Evolutionary conservation across 2,329 filamentous ascomycete species (phyloP), one percentile per base, ranked within the genome.

Genomic region (Exophiala oligosperma): DNA sequence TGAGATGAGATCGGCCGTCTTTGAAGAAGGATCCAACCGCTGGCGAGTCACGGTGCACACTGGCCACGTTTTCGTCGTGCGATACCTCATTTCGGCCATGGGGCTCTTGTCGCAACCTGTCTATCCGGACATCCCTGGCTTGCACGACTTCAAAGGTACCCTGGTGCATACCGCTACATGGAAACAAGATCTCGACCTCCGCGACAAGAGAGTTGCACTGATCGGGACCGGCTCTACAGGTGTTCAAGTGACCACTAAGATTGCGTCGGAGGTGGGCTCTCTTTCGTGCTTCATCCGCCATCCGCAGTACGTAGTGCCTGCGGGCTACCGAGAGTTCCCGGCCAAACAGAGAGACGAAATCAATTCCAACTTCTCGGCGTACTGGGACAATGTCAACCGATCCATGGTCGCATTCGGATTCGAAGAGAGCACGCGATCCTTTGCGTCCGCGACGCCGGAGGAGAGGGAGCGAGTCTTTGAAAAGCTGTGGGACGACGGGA

Each of bases 41-140:
- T 84, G 82, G 81, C 71, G 66, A 0, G 64, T 84, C 5, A 68
- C 11, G 77, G 66, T 70, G 24, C 72, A n/a, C 71, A 73, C 40
- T 76, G 77, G 7, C 62, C 64, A 40, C 63, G 54, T 24, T 73
- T 73, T 24, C 72, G 68, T 5, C 66, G 72, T 57, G 9, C 74
- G 70, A 6, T 77, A 74, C 64, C 64, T 77, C 41, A 64, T 77
- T 23, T 70, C 70, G 14, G 72, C 71, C 7, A 68, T 74, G 32
- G 76, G 76, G 0, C 69, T 76, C 14, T 68, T 75, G 0, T 71
- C 71, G 12, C 72, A 73, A 29, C 68, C 69, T 5, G 70, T 74
- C 54, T 70, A 73, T 38, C 75, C 75, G 4, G 64, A 67, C n/a
- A 72, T 61, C 64, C 73, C 64, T 57, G 71, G 69, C 54, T 69